phyloP scores from a whole-genome alignment of 2,329 filamentous ascomycete genomes.

The Westerdykella aurantiaca region DNA sequence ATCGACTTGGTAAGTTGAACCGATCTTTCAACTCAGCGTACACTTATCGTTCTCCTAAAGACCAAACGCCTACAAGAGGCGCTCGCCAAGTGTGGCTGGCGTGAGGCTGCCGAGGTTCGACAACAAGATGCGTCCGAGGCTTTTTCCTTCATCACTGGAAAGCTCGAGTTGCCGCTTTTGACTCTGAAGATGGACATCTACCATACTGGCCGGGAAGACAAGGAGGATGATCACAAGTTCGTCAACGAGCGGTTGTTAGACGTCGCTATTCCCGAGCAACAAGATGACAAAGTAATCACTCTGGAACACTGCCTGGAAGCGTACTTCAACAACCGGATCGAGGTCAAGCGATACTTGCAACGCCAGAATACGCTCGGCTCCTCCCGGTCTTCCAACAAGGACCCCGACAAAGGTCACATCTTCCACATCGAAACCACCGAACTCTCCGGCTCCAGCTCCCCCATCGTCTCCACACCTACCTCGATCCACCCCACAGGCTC shows the following conservation, averaged over 20 bases:
- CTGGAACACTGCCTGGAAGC: constrained; percentile 88
- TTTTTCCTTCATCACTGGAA: constrained; percentile 90
- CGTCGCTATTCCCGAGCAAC: constrained; percentile 74
- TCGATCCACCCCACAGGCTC: constrained; percentile 21
- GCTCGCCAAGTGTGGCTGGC: constrained; percentile 81
- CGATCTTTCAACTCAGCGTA: no score
- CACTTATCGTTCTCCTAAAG: constrained; percentile 38
- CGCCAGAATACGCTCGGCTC: constrained; percentile 54
- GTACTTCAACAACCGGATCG: constrained; percentile 91
- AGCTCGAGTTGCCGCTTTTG: constrained; percentile 77
- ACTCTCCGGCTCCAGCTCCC: constrained; percentile 29
- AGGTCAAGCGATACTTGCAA: constrained; percentile 72
- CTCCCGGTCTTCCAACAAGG: constrained; percentile 30
- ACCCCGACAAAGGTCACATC: constrained; percentile 32
- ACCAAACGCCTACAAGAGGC: constrained; percentile 78
- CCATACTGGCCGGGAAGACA: constrained; percentile 78
- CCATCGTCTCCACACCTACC: constrained; percentile 30
- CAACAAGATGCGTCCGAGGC: constrained; percentile 96
- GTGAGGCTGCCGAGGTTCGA: constrained; percentile 65
- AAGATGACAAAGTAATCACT: constrained; percentile 63
- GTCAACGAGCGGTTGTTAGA: constrained; percentile 88
- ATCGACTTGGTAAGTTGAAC: constrained; percentile 64
- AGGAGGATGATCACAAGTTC: constrained; percentile 87
- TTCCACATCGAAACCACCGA: constrained; percentile 44
- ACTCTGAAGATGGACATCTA: constrained; percentile 93